Evolutionary conservation across 495 filamentous ascomycete genomes (phyloP).

Genomic region (Polyplosphaeria fusca): DNA sequence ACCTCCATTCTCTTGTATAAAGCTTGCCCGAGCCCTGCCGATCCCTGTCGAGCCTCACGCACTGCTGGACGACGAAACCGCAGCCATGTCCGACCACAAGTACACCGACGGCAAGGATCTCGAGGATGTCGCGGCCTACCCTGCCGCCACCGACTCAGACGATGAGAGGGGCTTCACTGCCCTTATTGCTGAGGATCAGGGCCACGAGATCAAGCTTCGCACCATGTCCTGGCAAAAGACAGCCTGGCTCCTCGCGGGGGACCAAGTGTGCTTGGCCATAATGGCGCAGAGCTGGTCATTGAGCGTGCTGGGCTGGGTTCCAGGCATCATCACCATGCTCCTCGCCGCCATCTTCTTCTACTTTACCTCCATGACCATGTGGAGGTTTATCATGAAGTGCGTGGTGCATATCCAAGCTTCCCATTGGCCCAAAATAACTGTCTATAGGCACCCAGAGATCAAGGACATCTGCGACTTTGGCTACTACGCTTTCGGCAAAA

Average conservation of each 20-base stretch:
- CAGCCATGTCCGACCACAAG: background rate
- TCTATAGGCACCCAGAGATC: slow-evolving; percentile 45
- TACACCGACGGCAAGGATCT: background rate
- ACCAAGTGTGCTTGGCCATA: slow-evolving; percentile 51
- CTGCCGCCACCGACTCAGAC: background rate
- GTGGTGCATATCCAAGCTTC: no score
- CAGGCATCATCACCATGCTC: slow-evolving; percentile 43
- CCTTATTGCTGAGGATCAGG: slow-evolving; percentile 36
- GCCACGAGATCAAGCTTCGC: slow-evolving; percentile 49
- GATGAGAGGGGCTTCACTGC: background rate
- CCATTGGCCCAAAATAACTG: no score
- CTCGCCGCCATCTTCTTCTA: slow-evolving; percentile 34
- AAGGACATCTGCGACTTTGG: slow-evolving; percentile 48
- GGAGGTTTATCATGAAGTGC: slow-evolving; percentile 48
- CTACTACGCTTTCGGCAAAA: slow-evolving; percentile 46
- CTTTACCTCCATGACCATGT: slow-evolving; percentile 44
- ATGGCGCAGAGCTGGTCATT: slow-evolving; percentile 52
- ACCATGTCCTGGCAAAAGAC: slow-evolving; percentile 53
- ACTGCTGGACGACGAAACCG: background rate
- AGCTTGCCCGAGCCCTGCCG: no score
- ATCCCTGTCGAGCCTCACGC: background rate
- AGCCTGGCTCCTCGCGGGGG: slow-evolving; percentile 45
- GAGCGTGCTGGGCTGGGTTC: slow-evolving; percentile 50
- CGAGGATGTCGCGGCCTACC: background rate
- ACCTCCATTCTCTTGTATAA: background rate